Evolutionary conservation across 2,329 filamentous ascomycete genomes (phyloP).

Genomic region (Coccinonectria pachysandricola): DNA sequence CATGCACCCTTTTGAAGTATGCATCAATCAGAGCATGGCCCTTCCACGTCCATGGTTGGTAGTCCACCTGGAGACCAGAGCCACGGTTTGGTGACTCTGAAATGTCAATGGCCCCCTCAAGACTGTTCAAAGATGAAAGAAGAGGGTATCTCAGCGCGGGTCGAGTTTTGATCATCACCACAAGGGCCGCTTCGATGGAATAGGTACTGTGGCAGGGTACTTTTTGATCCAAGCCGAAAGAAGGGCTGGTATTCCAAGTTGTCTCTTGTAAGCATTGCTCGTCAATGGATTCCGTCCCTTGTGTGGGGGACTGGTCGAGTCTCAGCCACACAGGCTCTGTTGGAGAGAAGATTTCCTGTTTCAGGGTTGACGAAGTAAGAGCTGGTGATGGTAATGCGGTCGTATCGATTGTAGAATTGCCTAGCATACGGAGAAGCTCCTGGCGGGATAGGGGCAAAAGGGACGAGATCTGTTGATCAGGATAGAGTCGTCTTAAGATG

Average conservation of each 20-base stretch:
- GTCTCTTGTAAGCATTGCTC: no score
- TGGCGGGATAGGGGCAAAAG: not conserved
- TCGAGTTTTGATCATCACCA: constrained; percentile 55
- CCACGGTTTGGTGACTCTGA: no score
- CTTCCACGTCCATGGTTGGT: constrained; percentile 50
- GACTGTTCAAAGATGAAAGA: constrained; percentile 35
- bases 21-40: constrained; percentile 61
- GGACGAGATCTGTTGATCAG: not conserved
- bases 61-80: no score
- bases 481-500: constrained; percentile 3
- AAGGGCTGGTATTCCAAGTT: no score
- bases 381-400: not conserved
- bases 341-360: not conserved
- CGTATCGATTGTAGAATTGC: not conserved
- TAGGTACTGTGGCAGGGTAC: not conserved
- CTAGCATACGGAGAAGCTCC: not conserved
- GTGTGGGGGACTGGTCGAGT: not conserved
- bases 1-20: constrained; percentile 66
- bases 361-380: no score
- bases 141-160: constrained; percentile 36
- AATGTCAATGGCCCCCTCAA: constrained; percentile 36
- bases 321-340: not conserved
- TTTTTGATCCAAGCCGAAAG: not conserved
- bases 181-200: constrained; percentile 57
- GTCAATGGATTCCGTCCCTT: no score